Evolutionary conservation across 768 basidiomycete genomes (phyloP), one percentile per base, ranked within the genome.

Genomic region (Rhizopogon rudus): DNA sequence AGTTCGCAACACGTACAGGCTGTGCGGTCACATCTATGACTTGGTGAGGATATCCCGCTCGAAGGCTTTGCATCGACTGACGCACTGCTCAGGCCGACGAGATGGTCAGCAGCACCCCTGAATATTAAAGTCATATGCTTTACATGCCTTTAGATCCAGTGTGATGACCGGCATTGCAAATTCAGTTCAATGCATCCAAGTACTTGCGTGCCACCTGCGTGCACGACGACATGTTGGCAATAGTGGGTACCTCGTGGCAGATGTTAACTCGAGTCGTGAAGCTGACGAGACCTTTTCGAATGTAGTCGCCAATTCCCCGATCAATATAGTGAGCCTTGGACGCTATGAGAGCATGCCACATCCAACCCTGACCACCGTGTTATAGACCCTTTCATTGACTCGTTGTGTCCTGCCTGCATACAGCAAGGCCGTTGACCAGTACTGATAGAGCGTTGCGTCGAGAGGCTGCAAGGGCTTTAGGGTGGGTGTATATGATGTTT

Each of bases 151-250:
- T 65, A 89, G 87, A 79, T 87, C 52, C 77, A 78, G 60, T 90
- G 88, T 70, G 82, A 80, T 50, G 76, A 84, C 65, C 74, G 73
- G 35, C 75, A 67, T 64, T 91, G 88, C 80, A 88, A 78, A 67
- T 90, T 90, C 74, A 89, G 88, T 61, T 71, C 78, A 9, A 68
- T 69, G 16, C 88, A 90, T 69, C 84, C 84, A 31, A 60, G 51
- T 28, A 72, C 81, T 55, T 90, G 88, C 63, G 77, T 78, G 29
- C 65, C 73, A 5, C 79, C 83, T 25, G 69, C 75, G 29, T 90
- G 88, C 70, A 73, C 65, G 31, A 73, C 65, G 25, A 83, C 82
- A 25, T 89, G 88, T 65, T 89, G 88, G 88, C 86, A 88, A 70
- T 87, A 87, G 88, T 90, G 67, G 73, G 87, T 69, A 56, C 50